Percentiles rank a stretch among this genome's conserved stretches.
Evolutionary conservation across 345 rosid genomes (phyloP).

Genomic region (Trapa bicornis): DNA sequence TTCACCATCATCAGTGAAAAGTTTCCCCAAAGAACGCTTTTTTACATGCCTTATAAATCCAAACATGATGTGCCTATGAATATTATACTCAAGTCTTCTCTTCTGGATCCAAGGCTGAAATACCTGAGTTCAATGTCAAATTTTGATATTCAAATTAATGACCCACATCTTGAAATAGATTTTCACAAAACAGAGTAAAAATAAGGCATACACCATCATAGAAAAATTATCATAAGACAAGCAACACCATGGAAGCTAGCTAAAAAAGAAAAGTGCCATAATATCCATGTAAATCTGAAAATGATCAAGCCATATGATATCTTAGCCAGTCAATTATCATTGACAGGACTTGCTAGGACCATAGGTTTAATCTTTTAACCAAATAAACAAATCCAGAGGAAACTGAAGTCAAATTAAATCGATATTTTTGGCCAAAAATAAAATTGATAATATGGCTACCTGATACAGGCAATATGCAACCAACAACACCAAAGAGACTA

Average conservation of each 20-base stretch:
- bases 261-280: background rate
- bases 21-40: constrained; percentile 54
- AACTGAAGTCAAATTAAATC: background rate
- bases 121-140: constrained; percentile 21
- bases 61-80: constrained; percentile 48
- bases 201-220: background rate
- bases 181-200: background rate
- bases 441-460: constrained; percentile 24
- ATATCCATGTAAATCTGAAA: background rate
- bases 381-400: background rate
- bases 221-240: no score
- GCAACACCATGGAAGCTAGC: background rate
- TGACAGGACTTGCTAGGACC: no score
- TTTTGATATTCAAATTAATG: background rate
- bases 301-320: background rate
- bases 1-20: constrained; percentile 46
- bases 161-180: background rate
- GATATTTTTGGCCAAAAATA: no score
- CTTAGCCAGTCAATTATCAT: background rate
- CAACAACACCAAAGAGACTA: constrained; percentile 43
- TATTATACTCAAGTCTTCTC: constrained; percentile 16
- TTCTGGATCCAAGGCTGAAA: constrained; percentile 27
- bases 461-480: constrained; percentile 81
- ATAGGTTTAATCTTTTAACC: background rate
- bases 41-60: constrained; percentile 57